Conservation (phyloP, 352 stramenopile genomes). For the Hyaloperonospora brassicae region DNA sequence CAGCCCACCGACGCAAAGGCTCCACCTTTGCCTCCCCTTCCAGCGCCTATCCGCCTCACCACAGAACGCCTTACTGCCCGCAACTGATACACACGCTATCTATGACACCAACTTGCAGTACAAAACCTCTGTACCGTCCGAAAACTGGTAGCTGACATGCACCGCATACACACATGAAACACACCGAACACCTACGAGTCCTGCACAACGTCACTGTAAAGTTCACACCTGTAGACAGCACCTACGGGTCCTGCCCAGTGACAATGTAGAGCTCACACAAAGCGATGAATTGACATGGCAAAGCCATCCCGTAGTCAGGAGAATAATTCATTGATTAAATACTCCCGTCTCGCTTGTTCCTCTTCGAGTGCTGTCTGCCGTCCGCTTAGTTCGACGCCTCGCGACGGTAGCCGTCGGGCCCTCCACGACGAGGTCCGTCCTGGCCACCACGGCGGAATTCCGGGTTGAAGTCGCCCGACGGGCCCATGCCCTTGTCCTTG, state of each 20-base stretch:
- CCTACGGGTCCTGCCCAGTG: background rate
- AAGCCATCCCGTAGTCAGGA: slow-evolving; percentile 53
- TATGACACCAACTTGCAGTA: no score
- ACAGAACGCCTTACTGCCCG: no score
- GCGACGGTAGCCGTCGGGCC: slow-evolving; percentile 83
- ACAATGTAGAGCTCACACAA: background rate
- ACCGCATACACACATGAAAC: no score
- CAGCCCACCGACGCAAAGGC: no score
- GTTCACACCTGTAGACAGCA: no score
- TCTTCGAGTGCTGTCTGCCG: slow-evolving; percentile 9
- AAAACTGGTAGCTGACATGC: no score
- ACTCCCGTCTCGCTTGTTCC: slow-evolving; percentile 40
- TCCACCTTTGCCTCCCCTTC: background rate
- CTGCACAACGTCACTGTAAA: no score
- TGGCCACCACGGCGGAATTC: slow-evolving; percentile 79
- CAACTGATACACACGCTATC: no score
- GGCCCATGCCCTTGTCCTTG: slow-evolving; percentile 86
- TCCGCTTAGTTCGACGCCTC: slow-evolving; percentile 76
- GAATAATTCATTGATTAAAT: slow-evolving; percentile 69
- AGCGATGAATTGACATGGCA: slow-evolving; percentile 22
- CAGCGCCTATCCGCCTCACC: background rate
- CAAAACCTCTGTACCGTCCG: no score
- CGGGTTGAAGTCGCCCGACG: slow-evolving; percentile 84
- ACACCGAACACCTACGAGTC: no score
- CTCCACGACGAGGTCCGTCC: slow-evolving; percentile 78